Conservation (phyloP, 2,329 filamentous ascomycete species). For the Juglanconis sp. region DNA sequence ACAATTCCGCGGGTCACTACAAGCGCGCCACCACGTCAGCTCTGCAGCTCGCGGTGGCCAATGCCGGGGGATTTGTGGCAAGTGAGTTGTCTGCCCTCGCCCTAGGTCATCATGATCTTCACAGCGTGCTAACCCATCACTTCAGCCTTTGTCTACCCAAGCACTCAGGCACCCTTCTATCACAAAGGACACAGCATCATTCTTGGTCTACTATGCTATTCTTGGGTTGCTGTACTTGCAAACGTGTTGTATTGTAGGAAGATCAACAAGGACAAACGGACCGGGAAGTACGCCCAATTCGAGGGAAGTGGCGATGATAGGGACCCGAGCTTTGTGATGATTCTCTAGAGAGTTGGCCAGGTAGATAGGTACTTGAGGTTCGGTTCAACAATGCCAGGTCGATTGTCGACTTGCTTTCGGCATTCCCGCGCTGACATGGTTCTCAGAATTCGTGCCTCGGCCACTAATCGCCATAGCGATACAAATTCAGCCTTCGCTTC, state of each 20-base stretch:
- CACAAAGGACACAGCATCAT: conserved; percentile 61
- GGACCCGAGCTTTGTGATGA: conserved; percentile 59
- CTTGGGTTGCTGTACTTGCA: conserved; percentile 58
- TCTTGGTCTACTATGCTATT: conserved; percentile 55
- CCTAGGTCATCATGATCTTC: background rate
- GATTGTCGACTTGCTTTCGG: background rate
- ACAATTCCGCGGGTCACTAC: conserved; percentile 67
- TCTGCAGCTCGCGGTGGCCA: conserved; percentile 63
- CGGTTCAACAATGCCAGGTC: background rate
- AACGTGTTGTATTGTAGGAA: conserved; percentile 63
- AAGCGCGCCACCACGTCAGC: conserved; percentile 66
- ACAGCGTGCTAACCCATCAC: background rate
- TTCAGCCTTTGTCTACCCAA: conserved; percentile 58
- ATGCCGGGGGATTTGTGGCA: conserved; percentile 64
- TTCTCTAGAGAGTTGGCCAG: conserved; percentile 40
- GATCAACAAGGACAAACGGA: conserved; percentile 60
- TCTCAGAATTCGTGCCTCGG: background rate
- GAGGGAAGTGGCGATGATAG: conserved; percentile 59
- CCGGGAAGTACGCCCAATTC: conserved; percentile 57
- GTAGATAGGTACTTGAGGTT: background rate
- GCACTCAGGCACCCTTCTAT: conserved; percentile 53
- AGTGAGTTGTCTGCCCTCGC: conserved; percentile 32
- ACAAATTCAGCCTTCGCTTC: background rate
- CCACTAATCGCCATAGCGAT: too few species aligned
- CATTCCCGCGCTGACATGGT: background rate